Conservation (phyloP, 2,329 filamentous ascomycete species). For the Mycosphaerella sp. region DNA sequence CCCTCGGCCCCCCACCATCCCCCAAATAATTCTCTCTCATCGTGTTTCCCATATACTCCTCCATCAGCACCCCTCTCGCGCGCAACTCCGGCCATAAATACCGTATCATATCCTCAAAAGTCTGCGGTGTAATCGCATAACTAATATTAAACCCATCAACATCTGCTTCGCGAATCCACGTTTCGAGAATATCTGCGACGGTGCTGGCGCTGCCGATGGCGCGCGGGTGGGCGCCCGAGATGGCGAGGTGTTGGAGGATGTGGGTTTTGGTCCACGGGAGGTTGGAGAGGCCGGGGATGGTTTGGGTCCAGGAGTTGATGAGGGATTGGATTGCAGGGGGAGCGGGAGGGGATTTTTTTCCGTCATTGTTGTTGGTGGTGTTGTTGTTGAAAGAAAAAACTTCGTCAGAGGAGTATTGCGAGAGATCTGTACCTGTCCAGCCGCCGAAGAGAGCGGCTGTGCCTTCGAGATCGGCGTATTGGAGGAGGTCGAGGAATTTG, state of each 20-base stretch:
- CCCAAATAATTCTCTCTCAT: slow-evolving; percentile 30
- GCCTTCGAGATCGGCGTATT: slow-evolving; percentile 43
- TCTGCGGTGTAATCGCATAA: slow-evolving; percentile 42
- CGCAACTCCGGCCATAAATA: slow-evolving; percentile 36
- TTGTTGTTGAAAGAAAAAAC: slow-evolving; percentile 40
- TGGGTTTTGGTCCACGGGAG: slow-evolving; percentile 44
- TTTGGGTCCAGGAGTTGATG: slow-evolving; percentile 42
- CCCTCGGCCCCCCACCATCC: slow-evolving; percentile 26
- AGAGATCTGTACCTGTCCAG: slow-evolving; percentile 44
- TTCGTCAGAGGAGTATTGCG: slow-evolving; percentile 40
- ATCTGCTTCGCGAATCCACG: slow-evolving; percentile 42
- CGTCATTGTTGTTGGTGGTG: too few species aligned
- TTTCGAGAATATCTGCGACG: slow-evolving; percentile 44
- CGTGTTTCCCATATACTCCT: slow-evolving; percentile 24
- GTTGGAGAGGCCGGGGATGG: slow-evolving; percentile 38
- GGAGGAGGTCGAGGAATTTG: slow-evolving; percentile 39
- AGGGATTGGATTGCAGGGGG: slow-evolving; percentile 41
- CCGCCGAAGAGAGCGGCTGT: slow-evolving; percentile 44
- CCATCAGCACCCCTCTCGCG: slow-evolving; percentile 33
- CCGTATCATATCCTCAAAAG: slow-evolving; percentile 36
- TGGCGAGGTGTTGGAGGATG: slow-evolving; percentile 39
- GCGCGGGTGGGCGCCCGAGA: slow-evolving; percentile 39
- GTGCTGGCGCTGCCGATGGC: slow-evolving; percentile 38
- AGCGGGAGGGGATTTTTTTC: too few species aligned
- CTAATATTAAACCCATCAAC: slow-evolving; percentile 42